A percentile compares a stretch with the other conserved stretches of the same genome.
These are phyloP conservation scores for Pichia cabralensis DNA, from an alignment of 805 yeast species.

Conservation along the genomic window DNA sequence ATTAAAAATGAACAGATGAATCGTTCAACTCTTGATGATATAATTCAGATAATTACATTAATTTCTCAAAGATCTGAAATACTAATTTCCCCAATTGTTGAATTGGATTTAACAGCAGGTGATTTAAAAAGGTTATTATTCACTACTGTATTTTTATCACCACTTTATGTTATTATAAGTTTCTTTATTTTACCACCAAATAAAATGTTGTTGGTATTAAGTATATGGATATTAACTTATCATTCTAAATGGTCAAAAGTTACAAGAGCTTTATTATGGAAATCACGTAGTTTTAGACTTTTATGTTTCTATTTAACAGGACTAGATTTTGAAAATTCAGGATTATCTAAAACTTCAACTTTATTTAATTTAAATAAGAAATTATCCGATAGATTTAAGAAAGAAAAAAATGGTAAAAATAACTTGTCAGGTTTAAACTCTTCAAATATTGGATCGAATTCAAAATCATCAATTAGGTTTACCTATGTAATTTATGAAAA, in stretches of 20 bases:
- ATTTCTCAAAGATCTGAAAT: conserved; percentile 70
- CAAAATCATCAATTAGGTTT: conserved; percentile 49
- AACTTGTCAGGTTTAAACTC: conserved; percentile 3
- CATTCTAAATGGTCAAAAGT: conserved; percentile 83
- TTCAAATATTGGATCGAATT: conserved; percentile 6
- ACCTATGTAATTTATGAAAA: conserved; percentile 90
- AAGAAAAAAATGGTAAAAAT: conserved; percentile 12
- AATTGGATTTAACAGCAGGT: conserved; percentile 60
- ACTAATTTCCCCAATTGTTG: conserved; percentile 69
- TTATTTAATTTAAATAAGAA: conserved; percentile 42
- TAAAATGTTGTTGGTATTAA: conserved; percentile 46
- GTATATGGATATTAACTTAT: conserved; percentile 60
- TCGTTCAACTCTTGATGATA: conserved; percentile 80
- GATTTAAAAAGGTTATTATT: conserved; percentile 74
- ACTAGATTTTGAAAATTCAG: conserved; percentile 48
- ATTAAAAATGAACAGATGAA: conserved; percentile 49
- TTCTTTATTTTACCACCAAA: conserved; percentile 65
- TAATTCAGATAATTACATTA: conserved; percentile 64
- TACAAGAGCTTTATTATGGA: conserved; percentile 79
- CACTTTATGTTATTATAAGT: conserved; percentile 65
- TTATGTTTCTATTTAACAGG: conserved; percentile 80
- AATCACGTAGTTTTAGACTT: conserved; percentile 59
- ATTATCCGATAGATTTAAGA: conserved; percentile 30
- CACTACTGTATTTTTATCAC: conserved; percentile 80
- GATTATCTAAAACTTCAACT: conserved; percentile 23